These are phyloP conservation scores for Warburgia ugandensis DNA, from an alignment of 164 flowering plant genomes.

Conservation along the genomic window DNA sequence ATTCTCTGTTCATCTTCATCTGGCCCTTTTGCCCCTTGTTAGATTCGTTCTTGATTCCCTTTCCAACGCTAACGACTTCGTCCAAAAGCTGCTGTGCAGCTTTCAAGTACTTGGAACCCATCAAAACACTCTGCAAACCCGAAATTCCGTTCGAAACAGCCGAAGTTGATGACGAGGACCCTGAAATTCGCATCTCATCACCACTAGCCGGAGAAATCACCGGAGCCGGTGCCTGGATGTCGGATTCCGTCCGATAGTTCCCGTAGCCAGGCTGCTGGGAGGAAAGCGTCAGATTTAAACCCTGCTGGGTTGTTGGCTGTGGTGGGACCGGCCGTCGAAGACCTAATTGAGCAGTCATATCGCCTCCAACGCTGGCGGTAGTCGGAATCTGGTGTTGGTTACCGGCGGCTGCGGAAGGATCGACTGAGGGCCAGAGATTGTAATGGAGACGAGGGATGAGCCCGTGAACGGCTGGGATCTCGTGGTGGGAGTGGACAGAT, in stretches of 20 bases:
- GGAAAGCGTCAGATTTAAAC: conserved; percentile 80
- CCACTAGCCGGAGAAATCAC: conserved; percentile 29
- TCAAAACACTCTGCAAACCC: conserved; percentile 54
- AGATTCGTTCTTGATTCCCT: conserved; percentile 29
- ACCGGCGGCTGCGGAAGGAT: conserved; percentile 27
- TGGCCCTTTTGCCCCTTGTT: conserved; percentile 23
- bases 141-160: conserved; percentile 54
- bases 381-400: conserved; percentile 11
- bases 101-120: conserved; percentile 87
- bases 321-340: conserved; percentile 17
- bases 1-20: conserved; percentile 30
- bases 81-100: conserved; percentile 83
- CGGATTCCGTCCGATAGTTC: conserved; percentile 19
- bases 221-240: conserved; percentile 18
- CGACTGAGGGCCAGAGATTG: conserved; percentile 43
- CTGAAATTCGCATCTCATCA: conserved; percentile 32
- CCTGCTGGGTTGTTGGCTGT: conserved; percentile 29
- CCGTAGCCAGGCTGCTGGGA: conserved; percentile 46
- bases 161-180: conserved; percentile 52
- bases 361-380: not conserved
- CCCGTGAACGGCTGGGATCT: conserved; percentile 45
- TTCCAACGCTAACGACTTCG: conserved; percentile 79
- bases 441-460: conserved; percentile 50
- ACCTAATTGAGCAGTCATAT: conserved; percentile 21
- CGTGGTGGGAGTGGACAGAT: conserved; percentile 20